Evolutionary conservation across 2,329 filamentous ascomycete genomes (phyloP).

Genomic region (Gaeumannomyces tritici): DNA sequence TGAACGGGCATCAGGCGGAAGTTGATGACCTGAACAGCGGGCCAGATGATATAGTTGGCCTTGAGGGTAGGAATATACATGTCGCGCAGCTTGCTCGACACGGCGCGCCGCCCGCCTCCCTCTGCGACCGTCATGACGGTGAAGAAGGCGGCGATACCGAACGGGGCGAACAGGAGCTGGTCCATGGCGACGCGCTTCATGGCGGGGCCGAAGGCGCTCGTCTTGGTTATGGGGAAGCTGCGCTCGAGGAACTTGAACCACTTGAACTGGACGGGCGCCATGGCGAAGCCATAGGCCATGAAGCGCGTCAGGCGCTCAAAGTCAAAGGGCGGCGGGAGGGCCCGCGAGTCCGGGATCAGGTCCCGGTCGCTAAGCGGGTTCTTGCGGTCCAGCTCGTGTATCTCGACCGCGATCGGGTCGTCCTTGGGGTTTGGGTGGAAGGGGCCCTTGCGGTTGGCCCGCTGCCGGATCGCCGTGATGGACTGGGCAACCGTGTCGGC

Average conservation of each 20-base stretch:
- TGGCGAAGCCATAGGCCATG: constrained; percentile 94
- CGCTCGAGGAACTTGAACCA: constrained; percentile 85
- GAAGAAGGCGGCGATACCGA: constrained; percentile 82
- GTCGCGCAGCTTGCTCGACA: constrained; percentile 78
- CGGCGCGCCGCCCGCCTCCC: constrained; percentile 72
- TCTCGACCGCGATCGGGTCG: constrained; percentile 74
- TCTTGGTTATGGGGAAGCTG: constrained; percentile 77
- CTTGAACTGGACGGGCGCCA: constrained; percentile 90
- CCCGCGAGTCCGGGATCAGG: constrained; percentile 53
- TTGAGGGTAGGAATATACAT: constrained; percentile 92
- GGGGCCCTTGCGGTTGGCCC: constrained; percentile 52
- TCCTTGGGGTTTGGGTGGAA: constrained; percentile 48
- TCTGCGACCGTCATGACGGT: constrained; percentile 94
- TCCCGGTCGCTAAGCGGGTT: constrained; percentile 58
- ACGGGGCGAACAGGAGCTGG: constrained; percentile 85
- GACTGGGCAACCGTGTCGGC: constrained; percentile 94
- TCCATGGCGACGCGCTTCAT: constrained; percentile 88
- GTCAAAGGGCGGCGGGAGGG: constrained; percentile 75
- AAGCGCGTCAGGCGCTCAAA: constrained; percentile 91
- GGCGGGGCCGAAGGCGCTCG: constrained; percentile 62
- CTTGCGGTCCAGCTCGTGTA: constrained; percentile 78
- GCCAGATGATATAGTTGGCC: constrained; percentile 94
- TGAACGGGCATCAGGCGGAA: constrained; percentile 92
- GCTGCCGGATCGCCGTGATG: constrained; percentile 72
- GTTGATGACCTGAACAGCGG: constrained; percentile 91